These are phyloP conservation scores for Papilionanthe hybrid DNA, from an alignment of 116 monocot genomes.

Conservation along the genomic window DNA sequence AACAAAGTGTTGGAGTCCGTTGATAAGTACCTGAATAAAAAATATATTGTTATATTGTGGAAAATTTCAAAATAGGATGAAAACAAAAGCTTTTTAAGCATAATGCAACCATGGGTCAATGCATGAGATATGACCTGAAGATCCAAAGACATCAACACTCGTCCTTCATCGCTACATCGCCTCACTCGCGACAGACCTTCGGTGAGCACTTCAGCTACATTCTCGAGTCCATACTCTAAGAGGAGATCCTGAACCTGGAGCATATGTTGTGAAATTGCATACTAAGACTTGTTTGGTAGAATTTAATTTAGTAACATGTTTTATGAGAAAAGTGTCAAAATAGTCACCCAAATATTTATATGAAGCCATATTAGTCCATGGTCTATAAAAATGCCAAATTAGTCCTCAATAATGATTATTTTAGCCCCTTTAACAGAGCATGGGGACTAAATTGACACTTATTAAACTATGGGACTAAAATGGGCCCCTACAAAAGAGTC, in stretches of 20 bases:
- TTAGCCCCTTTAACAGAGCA: too few relatives aligned
- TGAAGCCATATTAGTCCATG: too few relatives aligned
- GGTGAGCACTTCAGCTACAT: slow-evolving; percentile 72
- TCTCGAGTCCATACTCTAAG: slow-evolving; percentile 83
- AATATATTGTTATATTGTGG: background rate
- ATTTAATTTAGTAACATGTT: background rate
- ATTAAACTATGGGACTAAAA: too few relatives aligned
- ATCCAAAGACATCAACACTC: slow-evolving; percentile 92
- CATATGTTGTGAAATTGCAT: background rate
- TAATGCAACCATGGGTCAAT: background rate
- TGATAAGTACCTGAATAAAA: slow-evolving; percentile 68
- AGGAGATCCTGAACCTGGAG: slow-evolving; percentile 82
- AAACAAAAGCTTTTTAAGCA: background rate
- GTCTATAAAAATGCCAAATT: too few relatives aligned
- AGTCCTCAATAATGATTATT: too few relatives aligned
- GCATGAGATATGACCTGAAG: slow-evolving; percentile 64
- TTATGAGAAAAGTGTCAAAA: background rate
- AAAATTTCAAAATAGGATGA: background rate
- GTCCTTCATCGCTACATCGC: slow-evolving; percentile 94
- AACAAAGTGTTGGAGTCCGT: slow-evolving; percentile 83
- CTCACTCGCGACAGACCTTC: slow-evolving; percentile 95
- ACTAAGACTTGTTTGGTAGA: background rate
- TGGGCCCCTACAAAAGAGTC: too few relatives aligned
- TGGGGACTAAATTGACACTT: too few relatives aligned
- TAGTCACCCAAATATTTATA: too few relatives aligned